phyloP scores from a whole-genome alignment of 1,139 yeast genomes.

The Geotrichum histeridarum region DNA sequence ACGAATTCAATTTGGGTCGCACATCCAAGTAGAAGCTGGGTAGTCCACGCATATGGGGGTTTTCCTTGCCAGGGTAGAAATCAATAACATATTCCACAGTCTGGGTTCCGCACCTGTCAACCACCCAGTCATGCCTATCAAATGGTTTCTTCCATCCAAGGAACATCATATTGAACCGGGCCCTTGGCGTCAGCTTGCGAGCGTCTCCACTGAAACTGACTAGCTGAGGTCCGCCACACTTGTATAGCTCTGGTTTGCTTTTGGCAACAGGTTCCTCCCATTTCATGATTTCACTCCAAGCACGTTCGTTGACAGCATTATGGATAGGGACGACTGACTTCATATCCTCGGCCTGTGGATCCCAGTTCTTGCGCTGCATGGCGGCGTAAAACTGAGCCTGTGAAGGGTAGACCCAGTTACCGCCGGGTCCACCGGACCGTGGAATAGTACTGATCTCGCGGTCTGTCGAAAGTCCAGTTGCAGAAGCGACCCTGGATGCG shows the following conservation, averaged over 20 bases:
- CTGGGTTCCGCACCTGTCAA: slow-evolving; percentile 70
- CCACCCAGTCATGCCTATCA: slow-evolving; percentile 94
- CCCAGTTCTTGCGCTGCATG: slow-evolving; percentile 86
- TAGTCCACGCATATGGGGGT: slow-evolving; percentile 42
- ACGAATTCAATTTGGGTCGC: slow-evolving; percentile 76
- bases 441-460: slow-evolving; percentile 84
- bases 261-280: slow-evolving; percentile 62
- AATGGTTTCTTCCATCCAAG: slow-evolving; percentile 73
- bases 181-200: slow-evolving; percentile 79
- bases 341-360: slow-evolving; percentile 81
- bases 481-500: slow-evolving; percentile 39
- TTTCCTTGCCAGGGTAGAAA: slow-evolving; percentile 66
- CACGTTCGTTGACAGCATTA: slow-evolving; percentile 87
- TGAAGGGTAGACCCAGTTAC: slow-evolving; percentile 91
- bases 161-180: slow-evolving; percentile 60
- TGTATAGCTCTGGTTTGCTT: slow-evolving; percentile 44
- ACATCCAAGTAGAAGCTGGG: slow-evolving; percentile 80
- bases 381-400: slow-evolving; percentile 93
- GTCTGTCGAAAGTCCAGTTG: slow-evolving; percentile 40
- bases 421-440: slow-evolving; percentile 47
- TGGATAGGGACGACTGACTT: slow-evolving; percentile 88
- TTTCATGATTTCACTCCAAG: slow-evolving; percentile 75
- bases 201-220: slow-evolving; percentile 89
- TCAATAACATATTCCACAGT: slow-evolving; percentile 88
- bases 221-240: slow-evolving; percentile 79